Conservation (phyloP, 257 asterid genomes). For the Solanum ossicruentum region DNA sequence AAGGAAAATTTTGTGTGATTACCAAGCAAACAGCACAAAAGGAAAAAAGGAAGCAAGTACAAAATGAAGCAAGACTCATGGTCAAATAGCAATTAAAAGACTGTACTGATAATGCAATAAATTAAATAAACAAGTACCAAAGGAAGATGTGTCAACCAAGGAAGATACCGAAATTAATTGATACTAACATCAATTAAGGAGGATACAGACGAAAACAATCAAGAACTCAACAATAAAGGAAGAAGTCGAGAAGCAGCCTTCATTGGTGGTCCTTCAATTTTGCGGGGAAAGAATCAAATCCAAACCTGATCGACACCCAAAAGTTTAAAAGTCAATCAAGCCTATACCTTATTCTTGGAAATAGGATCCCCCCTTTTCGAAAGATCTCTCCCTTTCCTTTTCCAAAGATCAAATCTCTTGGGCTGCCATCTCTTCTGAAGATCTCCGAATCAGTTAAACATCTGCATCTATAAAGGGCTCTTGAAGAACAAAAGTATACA, state of each 20-base stretch:
- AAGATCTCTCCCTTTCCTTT: neutral
- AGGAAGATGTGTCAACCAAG: neutral
- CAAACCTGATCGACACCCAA: neutral
- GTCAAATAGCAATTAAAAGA: neutral
- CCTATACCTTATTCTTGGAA: neutral
- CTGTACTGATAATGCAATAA: neutral
- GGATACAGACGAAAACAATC: neutral
- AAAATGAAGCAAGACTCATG: neutral
- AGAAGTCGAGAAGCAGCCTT: neutral
- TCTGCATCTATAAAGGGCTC: neutral
- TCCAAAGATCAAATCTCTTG: neutral
- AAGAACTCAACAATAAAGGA: neutral
- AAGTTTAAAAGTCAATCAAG: neutral
- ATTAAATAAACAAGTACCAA: neutral
- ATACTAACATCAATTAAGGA: neutral
- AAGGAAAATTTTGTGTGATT: neutral
- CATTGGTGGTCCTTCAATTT: neutral
- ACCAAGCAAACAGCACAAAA: neutral
- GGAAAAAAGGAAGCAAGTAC: neutral
- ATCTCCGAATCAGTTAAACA: neutral
- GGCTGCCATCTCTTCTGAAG: neutral
- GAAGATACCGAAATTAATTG: neutral
- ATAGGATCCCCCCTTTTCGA: neutral
- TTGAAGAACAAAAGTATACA: neutral
- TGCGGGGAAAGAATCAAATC: neutral